A percentile compares a stretch with the other conserved stretches of the same genome.
Conservation (phyloP, 768 basidiomycete species). For the Boletus rex-veris region DNA sequence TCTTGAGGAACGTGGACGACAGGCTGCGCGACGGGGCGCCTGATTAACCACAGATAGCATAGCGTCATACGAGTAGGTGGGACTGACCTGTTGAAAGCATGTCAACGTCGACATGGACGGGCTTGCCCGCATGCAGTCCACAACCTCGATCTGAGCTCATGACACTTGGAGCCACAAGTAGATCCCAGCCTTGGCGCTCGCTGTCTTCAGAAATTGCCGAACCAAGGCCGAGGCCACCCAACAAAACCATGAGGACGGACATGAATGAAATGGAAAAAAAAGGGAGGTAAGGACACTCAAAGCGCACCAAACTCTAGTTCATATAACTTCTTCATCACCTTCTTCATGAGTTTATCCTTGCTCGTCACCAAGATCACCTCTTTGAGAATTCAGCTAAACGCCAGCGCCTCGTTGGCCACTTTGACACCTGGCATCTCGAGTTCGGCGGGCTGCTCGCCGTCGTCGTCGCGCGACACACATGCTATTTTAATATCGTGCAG, state of each 20-base stretch:
- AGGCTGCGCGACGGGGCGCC: slow-evolving; percentile 12
- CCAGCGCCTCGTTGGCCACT: too few relatives aligned
- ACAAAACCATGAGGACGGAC: slow-evolving; percentile 6
- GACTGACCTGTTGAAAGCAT: slow-evolving; percentile 34
- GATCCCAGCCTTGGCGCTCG: slow-evolving; percentile 17
- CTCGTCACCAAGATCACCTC: too few relatives aligned
- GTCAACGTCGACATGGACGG: slow-evolving; percentile 15
- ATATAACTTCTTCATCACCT: slow-evolving; percentile 24
- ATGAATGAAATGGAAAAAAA: too few relatives aligned
- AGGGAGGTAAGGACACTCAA: slow-evolving; percentile 22
- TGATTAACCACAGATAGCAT: neutral
- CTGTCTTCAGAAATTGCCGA: neutral
- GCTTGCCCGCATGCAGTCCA: too few relatives aligned
- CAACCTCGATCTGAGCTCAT: too few relatives aligned
- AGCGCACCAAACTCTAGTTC: slow-evolving; percentile 44
- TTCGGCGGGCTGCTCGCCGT: too few relatives aligned
- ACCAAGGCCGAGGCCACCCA: slow-evolving; percentile 1
- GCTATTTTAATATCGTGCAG: too few relatives aligned
- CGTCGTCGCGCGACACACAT: too few relatives aligned
- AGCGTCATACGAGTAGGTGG: neutral
- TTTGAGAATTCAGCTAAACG: too few relatives aligned
- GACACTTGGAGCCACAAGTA: too few relatives aligned
- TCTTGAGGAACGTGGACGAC: slow-evolving; percentile 35
- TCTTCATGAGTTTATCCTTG: too few relatives aligned
- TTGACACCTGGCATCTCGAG: too few relatives aligned